Percentiles rank a stretch among this genome's conserved stretches.
Evolutionary conservation across 2,329 filamentous ascomycete genomes (phyloP).

Genomic region (Nothopassalora personata): DNA sequence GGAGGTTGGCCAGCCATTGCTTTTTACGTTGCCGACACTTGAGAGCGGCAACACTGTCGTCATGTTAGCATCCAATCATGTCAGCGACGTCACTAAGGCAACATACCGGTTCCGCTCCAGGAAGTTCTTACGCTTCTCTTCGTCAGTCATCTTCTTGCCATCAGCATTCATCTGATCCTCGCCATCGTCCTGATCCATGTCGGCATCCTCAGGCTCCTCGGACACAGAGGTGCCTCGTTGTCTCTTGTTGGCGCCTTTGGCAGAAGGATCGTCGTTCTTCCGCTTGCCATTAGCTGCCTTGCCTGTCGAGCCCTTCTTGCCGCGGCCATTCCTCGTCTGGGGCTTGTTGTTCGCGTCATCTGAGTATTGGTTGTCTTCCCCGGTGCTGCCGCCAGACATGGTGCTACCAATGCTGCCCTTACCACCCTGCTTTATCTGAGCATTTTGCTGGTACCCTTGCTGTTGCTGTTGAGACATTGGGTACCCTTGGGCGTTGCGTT

Average conservation of each 20-base stretch:
- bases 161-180: conserved; percentile 35
- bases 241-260: conserved; percentile 67
- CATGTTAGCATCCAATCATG: conserved; percentile 24
- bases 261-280: conserved; percentile 67
- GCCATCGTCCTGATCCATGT: conserved; percentile 41
- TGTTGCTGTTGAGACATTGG: conserved; percentile 40
- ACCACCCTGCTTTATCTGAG: conserved; percentile 28
- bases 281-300: conserved; percentile 62
- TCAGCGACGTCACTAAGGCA: background rate
- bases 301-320: conserved; percentile 57
- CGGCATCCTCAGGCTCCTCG: conserved; percentile 52
- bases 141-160: conserved; percentile 86
- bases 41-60: conserved; percentile 75
- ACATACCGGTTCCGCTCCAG: conserved; percentile 88
- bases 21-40: conserved; percentile 98
- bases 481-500: conserved; percentile 46
- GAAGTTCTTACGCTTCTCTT: conserved; percentile 98
- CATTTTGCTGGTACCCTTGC: conserved; percentile 45
- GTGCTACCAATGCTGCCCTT: conserved; percentile 57
- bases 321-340: conserved; percentile 56
- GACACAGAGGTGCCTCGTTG: conserved; percentile 52
- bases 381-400: conserved; percentile 42
- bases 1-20: conserved; percentile 93
- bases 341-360: conserved; percentile 64
- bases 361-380: conserved; percentile 59